phyloP scores from a whole-genome alignment of 768 basidiomycete genomes.

The Xanthoconium stramineum region DNA sequence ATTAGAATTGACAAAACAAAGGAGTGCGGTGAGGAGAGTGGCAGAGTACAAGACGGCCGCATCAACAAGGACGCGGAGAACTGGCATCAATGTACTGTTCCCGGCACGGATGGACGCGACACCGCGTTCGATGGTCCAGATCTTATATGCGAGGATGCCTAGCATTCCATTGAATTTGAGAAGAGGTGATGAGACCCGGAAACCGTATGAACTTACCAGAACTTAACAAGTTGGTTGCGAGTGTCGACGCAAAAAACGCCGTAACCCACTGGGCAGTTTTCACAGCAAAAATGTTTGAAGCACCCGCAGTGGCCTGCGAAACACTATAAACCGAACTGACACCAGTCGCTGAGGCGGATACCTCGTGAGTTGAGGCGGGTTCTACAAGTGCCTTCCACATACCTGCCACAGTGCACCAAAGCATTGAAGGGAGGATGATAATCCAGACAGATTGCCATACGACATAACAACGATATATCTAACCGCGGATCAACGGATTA shows the following conservation, averaged over 20 bases:
- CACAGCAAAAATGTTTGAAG: neutral
- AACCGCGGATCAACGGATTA: neutral
- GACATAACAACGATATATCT: too few relatives aligned
- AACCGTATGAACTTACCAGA: neutral
- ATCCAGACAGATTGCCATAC: neutral
- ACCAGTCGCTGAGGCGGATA: neutral
- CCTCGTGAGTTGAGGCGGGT: neutral
- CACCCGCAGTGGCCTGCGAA: neutral
- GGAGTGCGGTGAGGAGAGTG: neutral
- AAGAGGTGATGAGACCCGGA: neutral
- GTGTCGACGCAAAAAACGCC: neutral
- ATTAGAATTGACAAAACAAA: conserved; percentile 1
- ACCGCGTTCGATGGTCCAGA: too few relatives aligned
- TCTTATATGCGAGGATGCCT: conserved; percentile 1
- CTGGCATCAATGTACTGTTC: neutral
- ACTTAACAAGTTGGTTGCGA: too few relatives aligned
- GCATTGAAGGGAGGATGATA: neutral
- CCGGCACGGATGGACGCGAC: neutral
- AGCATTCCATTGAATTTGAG: neutral
- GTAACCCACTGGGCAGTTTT: neutral
- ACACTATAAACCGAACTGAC: neutral
- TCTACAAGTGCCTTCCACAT: neutral
- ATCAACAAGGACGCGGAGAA: neutral
- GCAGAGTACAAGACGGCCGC: neutral
- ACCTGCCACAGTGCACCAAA: neutral